A percentile compares a stretch with the other conserved stretches of the same genome.
Conservation (phyloP, 345 rosid genomes). For the Heritiera littoralis region DNA sequence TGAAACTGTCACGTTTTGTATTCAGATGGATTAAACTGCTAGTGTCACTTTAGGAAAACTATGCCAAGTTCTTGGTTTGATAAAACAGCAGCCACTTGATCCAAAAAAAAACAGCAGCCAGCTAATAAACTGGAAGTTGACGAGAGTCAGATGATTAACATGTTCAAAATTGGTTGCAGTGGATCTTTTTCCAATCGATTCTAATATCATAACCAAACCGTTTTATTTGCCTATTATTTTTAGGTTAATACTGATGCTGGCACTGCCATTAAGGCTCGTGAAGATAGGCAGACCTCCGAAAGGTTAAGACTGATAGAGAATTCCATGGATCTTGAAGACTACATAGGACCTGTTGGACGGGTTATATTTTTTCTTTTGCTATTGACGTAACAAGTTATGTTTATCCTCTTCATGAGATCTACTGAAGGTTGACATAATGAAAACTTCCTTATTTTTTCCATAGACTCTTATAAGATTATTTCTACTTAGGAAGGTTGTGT, state of each 20-base stretch:
- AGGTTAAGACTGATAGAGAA: constrained; percentile 17
- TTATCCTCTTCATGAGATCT: not conserved
- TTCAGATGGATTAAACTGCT: not conserved
- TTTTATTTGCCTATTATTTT: not conserved
- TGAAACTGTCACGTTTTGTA: not conserved
- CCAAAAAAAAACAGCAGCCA: no score
- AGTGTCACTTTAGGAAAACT: not conserved
- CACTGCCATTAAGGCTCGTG: constrained; percentile 12
- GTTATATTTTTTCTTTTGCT: constrained; percentile 21
- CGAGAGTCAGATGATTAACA: not conserved
- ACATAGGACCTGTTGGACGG: constrained; percentile 40
- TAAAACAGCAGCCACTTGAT: not conserved
- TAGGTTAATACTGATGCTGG: constrained; percentile 26
- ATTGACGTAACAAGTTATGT: not conserved
- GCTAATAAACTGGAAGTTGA: not conserved
- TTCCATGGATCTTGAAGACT: constrained; percentile 33
- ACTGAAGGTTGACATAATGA: not conserved
- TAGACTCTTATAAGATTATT: not conserved
- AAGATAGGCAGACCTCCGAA: constrained; percentile 18
- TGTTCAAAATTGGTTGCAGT: not conserved
- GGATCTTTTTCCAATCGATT: not conserved
- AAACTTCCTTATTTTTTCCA: not conserved
- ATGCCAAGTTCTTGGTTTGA: not conserved
- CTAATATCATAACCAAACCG: not conserved
- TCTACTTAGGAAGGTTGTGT: not conserved